Evolutionary conservation across 192 early-diverging fungal genomes (phyloP), one percentile per base, ranked within the genome.

Genomic region (Podila horticola): DNA sequence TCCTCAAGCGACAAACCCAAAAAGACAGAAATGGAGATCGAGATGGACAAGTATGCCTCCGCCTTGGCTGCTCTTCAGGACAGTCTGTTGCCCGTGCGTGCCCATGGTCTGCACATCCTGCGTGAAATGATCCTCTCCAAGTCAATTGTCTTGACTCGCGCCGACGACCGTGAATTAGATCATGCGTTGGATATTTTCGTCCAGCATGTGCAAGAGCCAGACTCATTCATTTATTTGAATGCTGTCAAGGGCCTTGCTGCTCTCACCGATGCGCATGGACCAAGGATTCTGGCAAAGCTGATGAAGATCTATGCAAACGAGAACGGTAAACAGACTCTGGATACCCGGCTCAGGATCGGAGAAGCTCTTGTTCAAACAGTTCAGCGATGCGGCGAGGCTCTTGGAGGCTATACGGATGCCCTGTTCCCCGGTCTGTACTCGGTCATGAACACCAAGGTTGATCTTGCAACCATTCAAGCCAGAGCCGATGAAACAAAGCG

Each of bases 141-240:
- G 51, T 92, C 94, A 77, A 86, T 90, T 2, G 76, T 86, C 1
- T 79, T 93, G 24, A 79, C 70, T 5, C 45, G 61, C 15, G 62
- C 69, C 8, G 70, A 69, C 17, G 59, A 30, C 1, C 51, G 77
- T 28, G 77, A 90, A 52, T 66, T 97, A 15, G 90, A 91, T 26
- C 87, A 90, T 7, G 84, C 93, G 0, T 84, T 95, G 28, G 88
- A 88, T 64, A 84, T 96, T 7, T 97, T 97, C 89, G 82, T 96
- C 3, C 89, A 95, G 50, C 87, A 93, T 83, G 71, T 95, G 6
- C 83, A 90, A 52, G 89, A 94, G 57, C 87, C 91, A 12, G 97
- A 99, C 71, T 94, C 94, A 73, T 98, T 94, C 75, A 91, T 97
- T 34, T 96, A 99, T 67, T 87, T 99, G 36, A 97, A 97, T 83